phyloP scores from a whole-genome alignment of 2,329 filamentous ascomycete species.

The Diaporthe ilicicola region DNA sequence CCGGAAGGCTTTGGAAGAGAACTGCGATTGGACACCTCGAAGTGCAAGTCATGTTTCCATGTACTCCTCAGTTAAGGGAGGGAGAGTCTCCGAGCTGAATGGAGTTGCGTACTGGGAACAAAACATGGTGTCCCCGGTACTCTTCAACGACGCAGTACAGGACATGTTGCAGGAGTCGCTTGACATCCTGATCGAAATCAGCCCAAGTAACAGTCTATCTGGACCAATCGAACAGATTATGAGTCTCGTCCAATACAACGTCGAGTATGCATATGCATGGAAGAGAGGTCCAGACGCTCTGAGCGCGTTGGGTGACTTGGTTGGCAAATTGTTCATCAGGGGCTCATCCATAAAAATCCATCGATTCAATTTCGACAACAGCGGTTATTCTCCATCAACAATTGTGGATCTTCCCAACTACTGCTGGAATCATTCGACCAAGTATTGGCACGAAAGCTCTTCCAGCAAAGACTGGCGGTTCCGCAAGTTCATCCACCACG shows the following conservation, averaged over 20 bases:
- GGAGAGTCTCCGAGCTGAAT: constrained; percentile 21
- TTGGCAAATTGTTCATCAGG: neutral
- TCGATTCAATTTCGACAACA: neutral
- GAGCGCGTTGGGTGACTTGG: constrained; percentile 5
- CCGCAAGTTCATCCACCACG: constrained; percentile 36
- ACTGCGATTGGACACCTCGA: neutral
- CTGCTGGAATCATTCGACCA: constrained; percentile 26
- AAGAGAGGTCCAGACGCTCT: constrained; percentile 20
- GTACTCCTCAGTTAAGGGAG: constrained; percentile 35
- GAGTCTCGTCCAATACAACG: constrained; percentile 9
- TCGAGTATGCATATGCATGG: constrained; percentile 4
- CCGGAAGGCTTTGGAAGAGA: constrained; percentile 10
- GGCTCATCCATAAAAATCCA: neutral
- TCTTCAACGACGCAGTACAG: constrained; percentile 38
- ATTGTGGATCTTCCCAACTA: constrained; percentile 40
- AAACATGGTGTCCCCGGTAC: constrained; percentile 37
- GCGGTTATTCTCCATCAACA: neutral
- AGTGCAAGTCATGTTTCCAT: constrained; percentile 25
- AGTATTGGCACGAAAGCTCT: constrained; percentile 41
- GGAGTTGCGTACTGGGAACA: constrained; percentile 37
- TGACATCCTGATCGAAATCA: constrained; percentile 44
- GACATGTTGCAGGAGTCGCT: neutral
- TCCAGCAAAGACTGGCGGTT: constrained; percentile 43
- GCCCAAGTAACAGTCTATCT: constrained; percentile 51
- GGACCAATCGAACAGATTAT: constrained; percentile 48